These are phyloP conservation scores for Fonsecaea nubica DNA, from an alignment of 2,329 filamentous ascomycete species.

Conservation along the genomic window DNA sequence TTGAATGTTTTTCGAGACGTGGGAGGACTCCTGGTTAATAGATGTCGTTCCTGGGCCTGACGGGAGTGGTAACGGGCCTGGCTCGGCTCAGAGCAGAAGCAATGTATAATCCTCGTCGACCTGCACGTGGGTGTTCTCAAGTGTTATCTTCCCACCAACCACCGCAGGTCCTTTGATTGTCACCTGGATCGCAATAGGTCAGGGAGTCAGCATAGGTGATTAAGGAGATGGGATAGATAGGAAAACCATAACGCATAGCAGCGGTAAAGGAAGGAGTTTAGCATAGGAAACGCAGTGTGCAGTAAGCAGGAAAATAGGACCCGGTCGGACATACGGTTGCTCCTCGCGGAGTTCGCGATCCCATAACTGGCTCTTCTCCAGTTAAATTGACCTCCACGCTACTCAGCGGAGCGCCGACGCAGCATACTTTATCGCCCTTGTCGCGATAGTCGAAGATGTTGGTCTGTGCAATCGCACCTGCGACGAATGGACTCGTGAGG, in stretches of 20 bases:
- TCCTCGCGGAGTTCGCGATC: conserved; percentile 58
- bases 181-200: conserved; percentile 17
- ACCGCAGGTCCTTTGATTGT: conserved; percentile 37
- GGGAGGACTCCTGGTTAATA: not conserved
- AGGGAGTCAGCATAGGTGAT: not conserved
- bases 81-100: conserved; percentile 17
- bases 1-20: not conserved
- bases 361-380: conserved; percentile 44
- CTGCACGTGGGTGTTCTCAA: conserved; percentile 27
- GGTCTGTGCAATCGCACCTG: conserved; percentile 86
- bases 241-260: not conserved
- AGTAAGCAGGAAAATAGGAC: not conserved
- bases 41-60: not conserved
- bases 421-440: conserved; percentile 53
- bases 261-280: not conserved
- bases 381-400: conserved; percentile 76
- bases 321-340: conserved; percentile 59
- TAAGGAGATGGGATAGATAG: not conserved
- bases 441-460: conserved; percentile 83
- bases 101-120: conserved; percentile 36
- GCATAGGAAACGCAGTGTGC: not conserved
- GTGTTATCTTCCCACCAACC: conserved; percentile 30
- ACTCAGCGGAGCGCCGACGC: conserved; percentile 80
- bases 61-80: not conserved
- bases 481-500: conserved; percentile 79